phyloP scores from a whole-genome alignment of 495 filamentous ascomycete genomes.

The Corynascus novoguineensis region DNA sequence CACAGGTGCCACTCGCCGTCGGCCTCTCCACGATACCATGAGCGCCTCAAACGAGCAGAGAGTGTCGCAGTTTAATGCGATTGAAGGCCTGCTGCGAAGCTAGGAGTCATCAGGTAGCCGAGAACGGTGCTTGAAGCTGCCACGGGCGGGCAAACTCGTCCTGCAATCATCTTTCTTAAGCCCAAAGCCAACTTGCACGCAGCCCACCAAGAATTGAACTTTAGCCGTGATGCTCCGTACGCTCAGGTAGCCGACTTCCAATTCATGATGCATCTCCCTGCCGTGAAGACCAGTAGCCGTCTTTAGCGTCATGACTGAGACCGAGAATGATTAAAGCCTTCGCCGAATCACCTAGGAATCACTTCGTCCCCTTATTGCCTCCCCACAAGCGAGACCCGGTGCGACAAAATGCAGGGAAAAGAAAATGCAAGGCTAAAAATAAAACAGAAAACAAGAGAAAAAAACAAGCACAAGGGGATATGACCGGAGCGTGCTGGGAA shows the following conservation, averaged over 20 bases:
- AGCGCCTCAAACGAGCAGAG: not conserved
- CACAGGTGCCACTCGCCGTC: not conserved
- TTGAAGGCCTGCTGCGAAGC: not conserved
- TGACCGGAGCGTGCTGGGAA: slow-evolving; percentile 16
- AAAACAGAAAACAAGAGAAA: slow-evolving; percentile 13
- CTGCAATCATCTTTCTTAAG: not conserved
- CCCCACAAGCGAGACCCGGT: slow-evolving; percentile 40
- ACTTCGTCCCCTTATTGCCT: slow-evolving; percentile 35
- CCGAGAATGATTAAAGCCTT: not conserved
- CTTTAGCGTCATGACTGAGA: not conserved
- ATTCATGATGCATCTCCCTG: not conserved
- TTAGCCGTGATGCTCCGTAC: no score
- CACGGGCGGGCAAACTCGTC: not conserved
- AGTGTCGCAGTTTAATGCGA: not conserved
- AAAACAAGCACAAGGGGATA: slow-evolving; percentile 15
- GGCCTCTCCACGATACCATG: slow-evolving; percentile 3
- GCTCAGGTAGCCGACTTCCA: not conserved
- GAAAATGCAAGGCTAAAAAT: slow-evolving; percentile 23
- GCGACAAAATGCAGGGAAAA: slow-evolving; percentile 26
- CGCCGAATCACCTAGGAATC: slow-evolving; percentile 12
- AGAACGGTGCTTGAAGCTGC: not conserved
- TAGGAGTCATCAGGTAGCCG: not conserved
- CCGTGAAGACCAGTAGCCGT: no score
- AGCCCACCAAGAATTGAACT: no score
- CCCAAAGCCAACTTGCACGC: not conserved